Conservation (phyloP, 2,329 filamentous ascomycete genomes). For the Diplodia corticola region DNA sequence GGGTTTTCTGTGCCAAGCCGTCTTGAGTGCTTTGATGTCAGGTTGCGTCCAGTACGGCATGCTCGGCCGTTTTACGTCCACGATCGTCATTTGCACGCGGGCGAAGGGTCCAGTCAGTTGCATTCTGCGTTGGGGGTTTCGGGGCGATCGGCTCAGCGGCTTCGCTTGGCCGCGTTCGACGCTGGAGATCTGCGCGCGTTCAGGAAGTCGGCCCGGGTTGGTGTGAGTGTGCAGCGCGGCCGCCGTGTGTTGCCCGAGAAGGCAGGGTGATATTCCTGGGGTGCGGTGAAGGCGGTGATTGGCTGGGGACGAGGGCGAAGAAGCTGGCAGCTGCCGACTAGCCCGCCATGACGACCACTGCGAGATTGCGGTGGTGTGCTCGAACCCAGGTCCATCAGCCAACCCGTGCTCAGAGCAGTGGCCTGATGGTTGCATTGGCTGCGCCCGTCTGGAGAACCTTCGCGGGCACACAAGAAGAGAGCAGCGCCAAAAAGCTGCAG, state of each 20-base stretch:
- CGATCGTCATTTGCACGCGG: not conserved
- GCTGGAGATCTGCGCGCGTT: constrained; percentile 17
- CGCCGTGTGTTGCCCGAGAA: constrained; percentile 9
- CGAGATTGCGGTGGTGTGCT: constrained; percentile 18
- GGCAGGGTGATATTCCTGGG: constrained; percentile 16
- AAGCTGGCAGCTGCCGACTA: constrained; percentile 4
- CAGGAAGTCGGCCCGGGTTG: constrained; percentile 16
- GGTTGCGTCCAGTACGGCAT: constrained; percentile 15
- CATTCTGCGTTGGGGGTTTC: constrained; percentile 3
- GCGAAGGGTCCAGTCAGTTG: constrained; percentile 7
- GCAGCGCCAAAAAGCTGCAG: not conserved
- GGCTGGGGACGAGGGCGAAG: not conserved
- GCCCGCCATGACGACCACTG: constrained; percentile 1
- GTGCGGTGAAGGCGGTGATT: not conserved
- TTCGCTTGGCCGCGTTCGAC: not conserved
- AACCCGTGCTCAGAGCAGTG: constrained; percentile 5
- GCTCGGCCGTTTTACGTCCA: not conserved
- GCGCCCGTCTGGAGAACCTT: not conserved
- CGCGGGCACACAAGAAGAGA: not conserved
- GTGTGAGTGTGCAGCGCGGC: not conserved
- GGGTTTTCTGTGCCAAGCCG: not conserved
- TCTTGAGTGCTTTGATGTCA: not conserved
- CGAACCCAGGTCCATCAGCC: constrained; percentile 4
- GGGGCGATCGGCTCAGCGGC: constrained; percentile 15
- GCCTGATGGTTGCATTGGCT: constrained; percentile 17